Conservation (phyloP, 345 rosid species). For the Boechera divaricarpa region DNA sequence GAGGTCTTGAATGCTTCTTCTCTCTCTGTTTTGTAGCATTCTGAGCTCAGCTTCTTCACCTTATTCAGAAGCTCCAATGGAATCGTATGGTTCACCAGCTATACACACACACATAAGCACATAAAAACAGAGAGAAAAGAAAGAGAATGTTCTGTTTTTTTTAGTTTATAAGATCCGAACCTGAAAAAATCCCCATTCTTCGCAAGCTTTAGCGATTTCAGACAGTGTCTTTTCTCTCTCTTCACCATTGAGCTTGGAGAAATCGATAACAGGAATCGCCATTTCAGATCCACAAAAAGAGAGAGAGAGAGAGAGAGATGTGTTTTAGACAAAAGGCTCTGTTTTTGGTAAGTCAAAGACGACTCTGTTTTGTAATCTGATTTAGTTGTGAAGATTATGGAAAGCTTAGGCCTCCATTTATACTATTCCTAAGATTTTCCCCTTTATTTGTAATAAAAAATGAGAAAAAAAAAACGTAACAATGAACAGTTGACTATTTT, state of each 20-base stretch:
- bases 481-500: not conserved
- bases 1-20: constrained; percentile 72
- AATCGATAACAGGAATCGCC: constrained; percentile 94
- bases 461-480: constrained; percentile 4
- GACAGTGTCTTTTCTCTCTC: constrained; percentile 69
- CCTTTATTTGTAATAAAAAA: not conserved
- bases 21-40: constrained; percentile 68
- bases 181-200: constrained; percentile 98
- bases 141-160: not conserved
- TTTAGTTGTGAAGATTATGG: constrained; percentile 38
- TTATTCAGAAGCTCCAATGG: constrained; percentile 68
- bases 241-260: constrained; percentile 75
- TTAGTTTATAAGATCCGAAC: constrained; percentile 38
- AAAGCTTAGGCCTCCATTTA: constrained; percentile 31
- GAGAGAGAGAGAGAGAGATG: constrained; percentile 25
- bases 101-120: constrained; percentile 1
- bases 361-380: constrained; percentile 35
- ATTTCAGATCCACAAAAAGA: constrained; percentile 46
- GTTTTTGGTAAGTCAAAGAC: constrained; percentile 36
- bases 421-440: constrained; percentile 20
- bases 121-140: not conserved
- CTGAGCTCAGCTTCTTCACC: constrained; percentile 71
- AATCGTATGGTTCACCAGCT: constrained; percentile 90
- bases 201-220: constrained; percentile 73
- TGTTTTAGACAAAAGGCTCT: constrained; percentile 25